Evolutionary conservation across 306 rosid species (phyloP).

Genomic region (Senna siamea): DNA sequence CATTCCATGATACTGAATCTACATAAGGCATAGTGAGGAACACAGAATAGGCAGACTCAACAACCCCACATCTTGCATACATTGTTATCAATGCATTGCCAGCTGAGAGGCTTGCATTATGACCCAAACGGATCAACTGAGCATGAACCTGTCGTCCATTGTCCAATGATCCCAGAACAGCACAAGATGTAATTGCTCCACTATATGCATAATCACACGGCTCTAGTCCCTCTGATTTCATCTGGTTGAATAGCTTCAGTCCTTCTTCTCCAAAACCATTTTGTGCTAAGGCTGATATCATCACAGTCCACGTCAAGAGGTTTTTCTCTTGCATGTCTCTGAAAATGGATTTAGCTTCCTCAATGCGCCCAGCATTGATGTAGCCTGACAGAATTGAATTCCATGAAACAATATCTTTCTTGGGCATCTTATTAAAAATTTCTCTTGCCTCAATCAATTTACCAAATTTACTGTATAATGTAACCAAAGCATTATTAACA

Average conservation of each 20-base stretch:
- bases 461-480: conserved; percentile 46
- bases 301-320: conserved; percentile 54
- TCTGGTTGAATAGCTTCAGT: conserved; percentile 54
- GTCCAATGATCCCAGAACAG: conserved; percentile 46
- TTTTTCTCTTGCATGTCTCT: conserved; percentile 53
- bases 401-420: conserved; percentile 53
- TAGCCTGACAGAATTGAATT: conserved; percentile 58
- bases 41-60: conserved; percentile 50
- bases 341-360: conserved; percentile 52
- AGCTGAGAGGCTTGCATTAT: conserved; percentile 34
- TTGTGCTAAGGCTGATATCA: conserved; percentile 58
- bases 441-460: conserved; percentile 46
- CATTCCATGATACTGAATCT: conserved; percentile 66
- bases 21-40: conserved; percentile 58
- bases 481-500: conserved; percentile 51
- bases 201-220: conserved; percentile 65
- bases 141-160: conserved; percentile 37
- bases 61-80: conserved; percentile 62
- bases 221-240: conserved; percentile 53
- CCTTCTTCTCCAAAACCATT: conserved; percentile 60
- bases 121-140: conserved; percentile 27
- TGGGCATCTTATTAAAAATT: conserved; percentile 45
- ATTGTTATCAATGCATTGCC: conserved; percentile 63
- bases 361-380: conserved; percentile 43
- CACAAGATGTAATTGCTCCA: conserved; percentile 54